Evolutionary conservation across 179 eudicot genomes (phyloP), one percentile per base, ranked within the genome.

Genomic region (Gypsophila paniculata): DNA sequence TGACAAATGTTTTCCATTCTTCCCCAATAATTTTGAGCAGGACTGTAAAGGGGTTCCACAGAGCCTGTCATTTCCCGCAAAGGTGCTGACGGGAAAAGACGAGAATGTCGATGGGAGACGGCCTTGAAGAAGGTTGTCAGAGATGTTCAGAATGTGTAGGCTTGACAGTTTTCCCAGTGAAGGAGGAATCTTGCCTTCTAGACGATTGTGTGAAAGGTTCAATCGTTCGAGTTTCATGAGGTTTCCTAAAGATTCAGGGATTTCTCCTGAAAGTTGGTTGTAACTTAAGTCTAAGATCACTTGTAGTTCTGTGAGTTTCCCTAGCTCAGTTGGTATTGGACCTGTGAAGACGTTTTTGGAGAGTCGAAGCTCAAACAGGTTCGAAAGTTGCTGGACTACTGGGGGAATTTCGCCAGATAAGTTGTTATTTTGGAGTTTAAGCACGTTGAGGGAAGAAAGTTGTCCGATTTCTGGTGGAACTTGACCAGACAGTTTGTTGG

Each of bases 221-320:
- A 92, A n/a, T 79, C 87, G 84, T 73, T 92, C 98, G 68, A 92
- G 74, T 76, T 92, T 92, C 79, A 87, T 72, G 22, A 92, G 95
- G 62, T 84, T 85, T 46, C 92, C 87, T 4, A 92, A 72, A 6
- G 92, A 85, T 7, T 79, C 39, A 57, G 98, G 98, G 65, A 90
- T 90, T 77, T 90, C 84, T 6, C 90, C 95, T 0, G 88, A 78
- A 4, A 92, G 76, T 9, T 70, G 77, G 36, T 92, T 92, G 23
- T 54, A 61, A 55, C 98, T 92, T 10, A 92, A 77, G 76, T 92
- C 98, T 39, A 92, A 25, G 10, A 89, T 85, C 60, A 90, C 98
- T 84, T 92, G 98, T 6, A 92, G 79, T 53, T 92, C 98, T 7
- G 84, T 74, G 4, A 92, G 87, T 6, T 82, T 73, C 72, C 91